Conservation (phyloP, 1,284 basidiomycete genomes). For the Tremellales sp. region DNA sequence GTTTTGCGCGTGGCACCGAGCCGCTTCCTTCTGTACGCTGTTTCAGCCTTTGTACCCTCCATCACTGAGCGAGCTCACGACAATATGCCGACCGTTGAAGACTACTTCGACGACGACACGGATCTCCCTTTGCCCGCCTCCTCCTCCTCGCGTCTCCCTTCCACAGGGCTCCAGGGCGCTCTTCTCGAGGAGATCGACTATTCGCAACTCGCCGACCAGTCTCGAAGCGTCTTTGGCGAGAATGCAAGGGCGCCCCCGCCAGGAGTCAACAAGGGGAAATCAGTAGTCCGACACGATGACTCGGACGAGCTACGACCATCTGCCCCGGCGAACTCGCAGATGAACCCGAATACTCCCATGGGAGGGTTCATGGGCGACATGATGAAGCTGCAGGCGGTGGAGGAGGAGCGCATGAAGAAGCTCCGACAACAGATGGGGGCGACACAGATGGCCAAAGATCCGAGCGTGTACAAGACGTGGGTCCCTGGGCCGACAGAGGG, state of each 20-base stretch:
- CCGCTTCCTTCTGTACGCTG: too few species aligned
- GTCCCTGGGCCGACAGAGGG: slow-evolving; percentile 9
- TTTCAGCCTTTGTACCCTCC: neutral
- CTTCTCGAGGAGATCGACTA: slow-evolving; percentile 68
- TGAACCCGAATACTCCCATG: slow-evolving; percentile 47
- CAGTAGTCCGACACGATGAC: slow-evolving; percentile 24
- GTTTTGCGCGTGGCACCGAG: too few species aligned
- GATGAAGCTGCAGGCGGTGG: slow-evolving; percentile 46
- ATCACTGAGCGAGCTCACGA: neutral
- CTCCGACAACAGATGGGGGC: slow-evolving; percentile 42
- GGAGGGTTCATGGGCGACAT: slow-evolving; percentile 50
- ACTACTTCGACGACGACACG: slow-evolving; percentile 78
- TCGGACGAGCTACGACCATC: slow-evolving; percentile 26
- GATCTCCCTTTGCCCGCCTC: slow-evolving; percentile 56
- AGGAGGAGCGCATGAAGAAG: slow-evolving; percentile 45
- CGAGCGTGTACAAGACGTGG: slow-evolving; percentile 44
- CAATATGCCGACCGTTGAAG: slow-evolving; percentile 48
- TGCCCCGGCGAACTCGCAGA: slow-evolving; percentile 6
- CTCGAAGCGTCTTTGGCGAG: slow-evolving; percentile 46
- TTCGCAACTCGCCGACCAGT: slow-evolving; percentile 50
- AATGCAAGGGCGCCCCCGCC: slow-evolving; percentile 30
- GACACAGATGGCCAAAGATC: slow-evolving; percentile 34
- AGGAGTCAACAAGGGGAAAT: slow-evolving; percentile 28
- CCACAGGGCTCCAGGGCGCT: slow-evolving; percentile 64
- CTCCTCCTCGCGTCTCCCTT: slow-evolving; percentile 59